Conservation (phyloP, 108 stramenopile genomes). For the Bacterosira constricta region DNA sequence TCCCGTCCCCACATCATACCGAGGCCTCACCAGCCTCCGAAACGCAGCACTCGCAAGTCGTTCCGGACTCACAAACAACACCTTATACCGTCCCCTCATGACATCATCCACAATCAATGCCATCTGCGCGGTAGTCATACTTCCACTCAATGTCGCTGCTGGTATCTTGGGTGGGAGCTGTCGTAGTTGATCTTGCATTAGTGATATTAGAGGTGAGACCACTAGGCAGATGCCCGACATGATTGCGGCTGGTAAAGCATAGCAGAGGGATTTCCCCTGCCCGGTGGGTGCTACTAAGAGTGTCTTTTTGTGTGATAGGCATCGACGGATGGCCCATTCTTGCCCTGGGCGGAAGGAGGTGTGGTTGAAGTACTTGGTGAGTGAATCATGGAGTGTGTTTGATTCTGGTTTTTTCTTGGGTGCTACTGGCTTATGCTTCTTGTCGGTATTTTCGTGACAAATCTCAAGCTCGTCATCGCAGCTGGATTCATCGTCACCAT, state of each 20-base stretch:
- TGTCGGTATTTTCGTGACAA: conserved; percentile 16
- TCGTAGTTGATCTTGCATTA: conserved; percentile 94
- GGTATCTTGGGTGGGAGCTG: conserved; percentile 85
- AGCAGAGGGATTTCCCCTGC: conserved; percentile 96
- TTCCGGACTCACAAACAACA: conserved; percentile 94
- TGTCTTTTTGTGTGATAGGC: conserved; percentile 67
- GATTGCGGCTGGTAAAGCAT: conserved; percentile 92
- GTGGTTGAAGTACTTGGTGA: conserved; percentile 74
- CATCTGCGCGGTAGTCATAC: conserved; percentile 62
- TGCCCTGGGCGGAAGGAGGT: conserved; percentile 83
- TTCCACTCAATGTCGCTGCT: conserved; percentile 84
- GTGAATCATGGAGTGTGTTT: conserved; percentile 36
- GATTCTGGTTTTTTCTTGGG: background rate
- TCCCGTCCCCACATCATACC: conserved; percentile 74
- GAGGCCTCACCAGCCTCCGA: conserved; percentile 76
- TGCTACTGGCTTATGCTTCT: background rate
- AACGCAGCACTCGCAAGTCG: conserved; percentile 88
- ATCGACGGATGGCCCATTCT: conserved; percentile 90
- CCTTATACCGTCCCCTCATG: conserved; percentile 70
- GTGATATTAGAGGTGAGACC: conserved; percentile 93
- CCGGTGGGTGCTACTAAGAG: conserved; percentile 98
- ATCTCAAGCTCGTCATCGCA: conserved; percentile 68
- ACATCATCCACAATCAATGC: conserved; percentile 87
- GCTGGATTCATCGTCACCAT: conserved; percentile 43
- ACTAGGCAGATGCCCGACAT: conserved; percentile 94